Evolutionary conservation across 768 basidiomycete species (phyloP), one percentile per base, ranked within the genome.

Genomic region (Clitopilus passeckerianus): DNA sequence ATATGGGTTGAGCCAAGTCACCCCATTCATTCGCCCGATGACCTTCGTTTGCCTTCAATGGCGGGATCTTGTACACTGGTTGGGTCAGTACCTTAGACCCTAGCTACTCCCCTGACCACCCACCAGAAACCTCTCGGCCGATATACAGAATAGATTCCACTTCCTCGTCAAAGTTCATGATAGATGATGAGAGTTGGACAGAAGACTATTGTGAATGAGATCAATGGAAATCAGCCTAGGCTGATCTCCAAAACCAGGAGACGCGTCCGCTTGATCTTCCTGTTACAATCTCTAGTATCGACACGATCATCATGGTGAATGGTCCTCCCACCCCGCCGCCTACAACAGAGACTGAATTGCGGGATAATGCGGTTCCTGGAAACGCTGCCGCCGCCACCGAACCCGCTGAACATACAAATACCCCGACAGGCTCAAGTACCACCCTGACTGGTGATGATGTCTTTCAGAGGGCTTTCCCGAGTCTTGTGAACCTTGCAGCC

Each of bases 21-120:
- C 94, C 92, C 95, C 95, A 98, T 64, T 94, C 91, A 57, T 87
- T 88, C 10, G 95, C 95, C 57, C 92, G 88, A 74, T 96, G 90
- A 8, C 95, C 95, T 68, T 94, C 91, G 66, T 93, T 90, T 37
- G 81, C 82, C 67, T 85, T 93, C 67, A 95, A 76, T 53, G 94
- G 86, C 1, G 95, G 95, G 53, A 97, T 93, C 77, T 89, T 92
- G 79, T 89, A 96, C 35, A 96, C 95, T 95, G 20, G 50, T 37
- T 57, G 35, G 52, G 63, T 64, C 59, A 62, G 62, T 52, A 46
- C 20, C 37, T 52, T 50, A 46, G 53, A 56, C 61, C 50, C 61
- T 34, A 37, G n/a, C 23, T 57, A 27, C 30, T 44, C 22, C 37
- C 37, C 10, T 41, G 57, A 35, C 15, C 35, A 34, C 76, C 69